Evolutionary conservation across 371 early-diverging fungal genomes (phyloP), one percentile per base, ranked within the genome.

Genomic region (Mortierella sp.): DNA sequence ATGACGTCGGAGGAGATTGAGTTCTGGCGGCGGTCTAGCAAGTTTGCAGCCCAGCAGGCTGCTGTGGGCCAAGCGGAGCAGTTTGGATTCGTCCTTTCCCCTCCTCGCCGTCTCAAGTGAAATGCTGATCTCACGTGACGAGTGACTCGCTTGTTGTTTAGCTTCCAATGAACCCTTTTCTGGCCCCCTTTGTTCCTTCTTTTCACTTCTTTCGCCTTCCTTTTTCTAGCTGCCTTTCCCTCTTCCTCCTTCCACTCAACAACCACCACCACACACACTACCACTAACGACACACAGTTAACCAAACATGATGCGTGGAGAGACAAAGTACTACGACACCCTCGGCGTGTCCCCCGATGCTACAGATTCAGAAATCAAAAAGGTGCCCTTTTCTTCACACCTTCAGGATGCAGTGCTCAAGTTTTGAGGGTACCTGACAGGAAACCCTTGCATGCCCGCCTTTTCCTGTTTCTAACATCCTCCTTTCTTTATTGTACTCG

Each of bases 271-370:
- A 24, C 61, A n/a, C 19, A 34, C 31, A 61, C 61, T 16, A 48
- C 11, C 50, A 50, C 16, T 14, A 26, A 24, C 16, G 28, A 67
- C 2, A 11, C 28, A 71, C 44, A 44, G 14, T 19, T 16, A 14
- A 40, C 9, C 4, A 21, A 69, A 19, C 46, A 79, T 74, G 75
- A 83, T 83, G 83, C 74, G 77, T 24, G 83, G 77, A 77, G 83
- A 83, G 19, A 77, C 80, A 71, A 98, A 96, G 88, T 91, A 93
- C 80, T 99, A 99, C 91, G 98, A 99, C 77, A 86, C 93, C 31
- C 95, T 99, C 54, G 98, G 95, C 55, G 96, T 99, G 34, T 74
- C 89, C 44, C 96, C 98, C 61, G 87, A 84, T 57, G 97, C 98
- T 50, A 87, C 94, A 46, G 98, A 98, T 37, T 75, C 87, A 57